Evolutionary conservation across 177 flowering plant genomes (phyloP).

Genomic region (Telopea speciosissima): DNA sequence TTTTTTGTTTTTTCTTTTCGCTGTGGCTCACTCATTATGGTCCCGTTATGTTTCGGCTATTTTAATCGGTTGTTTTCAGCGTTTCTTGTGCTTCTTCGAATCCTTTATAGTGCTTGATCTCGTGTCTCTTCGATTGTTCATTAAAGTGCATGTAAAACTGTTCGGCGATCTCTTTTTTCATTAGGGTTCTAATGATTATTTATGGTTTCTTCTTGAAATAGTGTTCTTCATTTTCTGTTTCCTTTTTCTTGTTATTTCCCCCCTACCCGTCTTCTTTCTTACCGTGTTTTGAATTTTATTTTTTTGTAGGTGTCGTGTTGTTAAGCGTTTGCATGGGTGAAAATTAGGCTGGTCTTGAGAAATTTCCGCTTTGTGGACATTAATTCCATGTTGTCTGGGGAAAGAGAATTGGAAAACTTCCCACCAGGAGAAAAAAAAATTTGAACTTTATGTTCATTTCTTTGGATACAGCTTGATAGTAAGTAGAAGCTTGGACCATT

Average conservation of each 20-base stretch:
- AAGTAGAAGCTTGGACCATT: neutral
- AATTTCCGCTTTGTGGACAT: neutral
- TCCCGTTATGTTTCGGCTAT: too few relatives aligned
- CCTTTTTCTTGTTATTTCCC: too few relatives aligned
- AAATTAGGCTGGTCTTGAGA: conserved; percentile 4
- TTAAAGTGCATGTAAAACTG: neutral
- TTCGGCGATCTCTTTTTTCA: neutral
- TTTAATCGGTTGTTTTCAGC: too few relatives aligned
- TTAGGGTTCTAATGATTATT: neutral
- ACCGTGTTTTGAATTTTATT: neutral
- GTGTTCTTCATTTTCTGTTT: too few relatives aligned
- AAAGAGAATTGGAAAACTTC: neutral
- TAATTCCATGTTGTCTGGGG: neutral
- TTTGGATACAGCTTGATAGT: too few relatives aligned
- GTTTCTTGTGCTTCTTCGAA: too few relatives aligned
- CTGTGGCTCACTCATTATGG: too few relatives aligned
- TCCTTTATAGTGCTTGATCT: too few relatives aligned
- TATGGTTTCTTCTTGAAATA: neutral
- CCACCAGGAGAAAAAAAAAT: neutral
- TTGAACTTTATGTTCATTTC: neutral
- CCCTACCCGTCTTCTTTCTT: neutral
- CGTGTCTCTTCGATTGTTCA: too few relatives aligned
- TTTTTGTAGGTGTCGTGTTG: neutral
- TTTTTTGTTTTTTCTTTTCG: too few relatives aligned
- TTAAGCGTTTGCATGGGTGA: neutral